Conservation (phyloP, 768 basidiomycete species). For the Cystobasidium onofrii region DNA sequence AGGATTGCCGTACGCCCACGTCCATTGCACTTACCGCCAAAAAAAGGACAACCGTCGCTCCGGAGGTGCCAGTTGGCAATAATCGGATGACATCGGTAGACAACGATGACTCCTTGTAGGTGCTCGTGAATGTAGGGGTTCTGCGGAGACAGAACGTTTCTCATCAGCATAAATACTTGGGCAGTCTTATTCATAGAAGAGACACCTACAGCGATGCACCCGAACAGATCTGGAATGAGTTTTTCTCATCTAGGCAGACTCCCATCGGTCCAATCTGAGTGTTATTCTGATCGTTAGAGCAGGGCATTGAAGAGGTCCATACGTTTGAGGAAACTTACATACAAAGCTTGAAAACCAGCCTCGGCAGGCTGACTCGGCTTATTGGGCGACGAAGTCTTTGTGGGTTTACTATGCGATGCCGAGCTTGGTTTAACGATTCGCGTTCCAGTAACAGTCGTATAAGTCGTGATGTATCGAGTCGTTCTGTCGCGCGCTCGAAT, state of each 20-base stretch:
- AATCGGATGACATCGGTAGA: background rate
- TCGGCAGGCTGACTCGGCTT: background rate
- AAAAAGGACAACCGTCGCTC: slow-evolving; percentile 9
- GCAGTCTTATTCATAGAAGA: background rate
- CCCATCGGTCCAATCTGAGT: slow-evolving; percentile 27
- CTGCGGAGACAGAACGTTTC: background rate
- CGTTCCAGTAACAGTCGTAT: background rate
- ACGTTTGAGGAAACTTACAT: background rate
- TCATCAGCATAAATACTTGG: background rate
- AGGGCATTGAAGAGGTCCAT: too few species aligned
- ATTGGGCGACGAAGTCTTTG: background rate
- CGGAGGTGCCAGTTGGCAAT: slow-evolving; percentile 9
- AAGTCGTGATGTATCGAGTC: background rate
- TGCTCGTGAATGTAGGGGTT: background rate
- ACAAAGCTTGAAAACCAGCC: background rate
- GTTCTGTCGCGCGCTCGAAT: background rate
- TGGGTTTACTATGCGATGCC: background rate
- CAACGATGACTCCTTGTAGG: background rate
- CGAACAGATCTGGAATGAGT: background rate
- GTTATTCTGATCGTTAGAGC: too few species aligned
- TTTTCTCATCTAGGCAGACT: slow-evolving; percentile 15
- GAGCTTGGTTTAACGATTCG: background rate
- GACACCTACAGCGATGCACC: background rate
- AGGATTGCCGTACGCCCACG: background rate
- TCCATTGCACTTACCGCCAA: slow-evolving; percentile 8